Base-by-base conservation (phyloP, 306 rosid species). In the Pueraria montana region DNA sequence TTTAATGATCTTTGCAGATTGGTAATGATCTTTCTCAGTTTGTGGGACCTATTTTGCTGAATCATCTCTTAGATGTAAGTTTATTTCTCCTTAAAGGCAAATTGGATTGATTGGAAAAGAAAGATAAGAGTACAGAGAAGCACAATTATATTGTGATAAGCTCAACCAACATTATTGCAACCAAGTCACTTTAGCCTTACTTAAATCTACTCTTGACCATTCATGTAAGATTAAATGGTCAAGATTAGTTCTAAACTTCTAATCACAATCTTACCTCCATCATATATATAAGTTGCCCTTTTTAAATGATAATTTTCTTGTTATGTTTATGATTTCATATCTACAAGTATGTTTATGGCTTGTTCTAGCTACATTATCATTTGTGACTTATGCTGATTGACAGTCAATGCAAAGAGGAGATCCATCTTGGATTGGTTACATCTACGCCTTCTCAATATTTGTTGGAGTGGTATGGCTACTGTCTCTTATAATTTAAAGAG, bases 351-450 rank as follows among this genome's bases (percentile, higher is more conserved):
- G 55, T 65, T 45, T 20, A 14, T 81, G 32, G 14, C 52, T 80
- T 84, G 74, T 82, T 20, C 40, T 40, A 43, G 72, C 45, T 66
- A 38, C 62, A 59, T 72, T 72, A 62, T 58, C 59, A 30, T 69
- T 59, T 45, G 27, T 84, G 71, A 84, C 68, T 79, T 89, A 36
- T 86, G 85, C 26, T 30, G 42, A 62, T 89, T 91, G 27, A 84
- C 91, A 95, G 99, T 92, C 99, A 30, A 93, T 95, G 99, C 96
- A 95, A 88, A 88, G 79, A 63, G 92, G 93, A n/a, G 98, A 93
- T 80, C 99, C 96, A 24, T 82, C 93, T 46, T 95, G 93, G 97
- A 86, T 91, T 74, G 99, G 99, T 52, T 93, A 90, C 84, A 63
- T 93, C 49, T 95, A 92, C 56, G 96, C 96, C 79, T 92, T 91